Conservation (phyloP, 1,284 basidiomycete species). For the Rhodotorula sp. region DNA sequence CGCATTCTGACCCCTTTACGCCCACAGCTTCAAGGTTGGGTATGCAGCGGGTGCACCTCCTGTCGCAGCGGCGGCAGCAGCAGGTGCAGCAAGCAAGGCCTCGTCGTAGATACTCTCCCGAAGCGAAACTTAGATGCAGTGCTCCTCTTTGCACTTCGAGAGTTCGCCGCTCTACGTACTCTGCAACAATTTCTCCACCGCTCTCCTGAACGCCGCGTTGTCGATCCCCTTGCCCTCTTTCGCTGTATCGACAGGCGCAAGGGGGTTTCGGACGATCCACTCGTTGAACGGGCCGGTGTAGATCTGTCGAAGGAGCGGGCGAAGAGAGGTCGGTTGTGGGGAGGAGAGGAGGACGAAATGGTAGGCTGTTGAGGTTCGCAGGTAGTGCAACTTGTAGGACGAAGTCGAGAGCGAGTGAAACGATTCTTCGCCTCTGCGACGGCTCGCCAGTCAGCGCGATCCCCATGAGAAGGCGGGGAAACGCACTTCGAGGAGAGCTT, state of each 20-base stretch:
- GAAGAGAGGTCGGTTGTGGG: slow-evolving; percentile 53
- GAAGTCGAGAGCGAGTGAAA: slow-evolving; percentile 90
- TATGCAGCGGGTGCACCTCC: too few species aligned
- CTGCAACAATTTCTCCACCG: slow-evolving; percentile 38
- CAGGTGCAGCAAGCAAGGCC: too few species aligned
- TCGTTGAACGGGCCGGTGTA: slow-evolving; percentile 91
- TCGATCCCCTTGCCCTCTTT: slow-evolving; percentile 67
- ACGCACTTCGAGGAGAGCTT: slow-evolving; percentile 58
- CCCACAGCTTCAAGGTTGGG: not conserved
- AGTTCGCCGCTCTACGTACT: not conserved
- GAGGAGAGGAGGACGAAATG: slow-evolving; percentile 87
- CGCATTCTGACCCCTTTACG: not conserved
- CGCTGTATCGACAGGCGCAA: slow-evolving; percentile 55
- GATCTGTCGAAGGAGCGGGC: slow-evolving; percentile 79
- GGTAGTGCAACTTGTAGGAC: slow-evolving; percentile 87
- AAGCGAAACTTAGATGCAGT: too few species aligned
- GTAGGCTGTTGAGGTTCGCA: slow-evolving; percentile 87
- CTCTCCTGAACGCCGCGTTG: slow-evolving; percentile 59
- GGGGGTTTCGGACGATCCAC: slow-evolving; percentile 86
- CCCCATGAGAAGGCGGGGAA: not conserved
- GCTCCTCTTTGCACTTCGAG: too few species aligned
- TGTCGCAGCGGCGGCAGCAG: too few species aligned
- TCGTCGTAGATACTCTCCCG: too few species aligned
- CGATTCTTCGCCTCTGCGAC: slow-evolving; percentile 68
- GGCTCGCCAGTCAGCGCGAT: not conserved